These are phyloP conservation scores for Erythrophleum ivorense DNA, from an alignment of 331 rosid genomes.

Conservation along the genomic window DNA sequence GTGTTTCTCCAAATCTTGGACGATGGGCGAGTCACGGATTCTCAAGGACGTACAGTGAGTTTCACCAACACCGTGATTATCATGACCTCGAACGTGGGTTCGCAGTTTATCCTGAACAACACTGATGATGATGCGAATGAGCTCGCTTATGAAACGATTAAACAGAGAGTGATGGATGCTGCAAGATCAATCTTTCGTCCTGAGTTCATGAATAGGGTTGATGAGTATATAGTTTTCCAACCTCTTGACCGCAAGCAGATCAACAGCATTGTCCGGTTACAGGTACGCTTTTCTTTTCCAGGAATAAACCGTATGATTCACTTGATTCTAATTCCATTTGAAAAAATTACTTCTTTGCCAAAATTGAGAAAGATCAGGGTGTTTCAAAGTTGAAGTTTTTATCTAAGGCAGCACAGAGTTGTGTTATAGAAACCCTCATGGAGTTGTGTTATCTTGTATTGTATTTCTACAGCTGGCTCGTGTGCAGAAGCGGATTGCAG, in stretches of 20 bases:
- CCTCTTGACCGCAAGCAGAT: constrained; percentile 82
- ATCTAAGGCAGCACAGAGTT: not conserved
- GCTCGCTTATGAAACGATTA: constrained; percentile 70
- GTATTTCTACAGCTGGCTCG: constrained; percentile 67
- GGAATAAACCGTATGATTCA: not conserved
- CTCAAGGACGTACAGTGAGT: constrained; percentile 91
- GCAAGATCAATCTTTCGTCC: constrained; percentile 86
- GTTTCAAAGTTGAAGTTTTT: not conserved
- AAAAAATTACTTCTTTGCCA: not conserved
- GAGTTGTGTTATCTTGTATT: not conserved
- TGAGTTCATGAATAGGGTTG: constrained; percentile 89
- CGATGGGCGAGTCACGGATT: constrained; percentile 87
- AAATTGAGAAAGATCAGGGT: too few relatives aligned
- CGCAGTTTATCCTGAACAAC: constrained; percentile 85
- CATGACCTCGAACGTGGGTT: constrained; percentile 94
- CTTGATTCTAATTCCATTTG: too few relatives aligned
- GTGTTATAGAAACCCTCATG: not conserved
- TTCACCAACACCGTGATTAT: constrained; percentile 88
- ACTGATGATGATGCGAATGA: constrained; percentile 67
- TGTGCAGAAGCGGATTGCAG: constrained; percentile 79
- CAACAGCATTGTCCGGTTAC: constrained; percentile 70
- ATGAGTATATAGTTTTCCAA: constrained; percentile 90
- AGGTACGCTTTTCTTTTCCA: constrained; percentile 52
- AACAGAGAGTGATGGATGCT: constrained; percentile 82
- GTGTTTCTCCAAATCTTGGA: constrained; percentile 90